Evolutionary conservation across 495 filamentous ascomycete species (phyloP).

Genomic region (Aspergillus wentii): DNA sequence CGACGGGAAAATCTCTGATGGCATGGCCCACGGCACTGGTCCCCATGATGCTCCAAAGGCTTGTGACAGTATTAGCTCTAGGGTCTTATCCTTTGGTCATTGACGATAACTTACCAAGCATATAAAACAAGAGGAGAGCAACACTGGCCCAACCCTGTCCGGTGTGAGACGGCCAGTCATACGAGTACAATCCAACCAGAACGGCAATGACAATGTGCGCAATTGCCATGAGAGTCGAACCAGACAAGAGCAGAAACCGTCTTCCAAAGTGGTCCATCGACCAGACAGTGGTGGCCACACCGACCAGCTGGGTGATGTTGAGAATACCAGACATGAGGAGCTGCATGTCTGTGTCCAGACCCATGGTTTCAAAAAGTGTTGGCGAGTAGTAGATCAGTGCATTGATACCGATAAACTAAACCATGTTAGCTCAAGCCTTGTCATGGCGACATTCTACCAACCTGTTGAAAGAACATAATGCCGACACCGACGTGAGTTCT

Average conservation of each 20-base stretch:
- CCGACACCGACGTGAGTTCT: slow-evolving; percentile 50
- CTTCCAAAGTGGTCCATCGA: slow-evolving; percentile 45
- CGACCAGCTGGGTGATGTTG: slow-evolving; percentile 50
- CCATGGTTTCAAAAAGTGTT: slow-evolving; percentile 54
- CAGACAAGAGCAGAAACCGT: slow-evolving; percentile 40
- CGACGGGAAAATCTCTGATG: slow-evolving; percentile 47
- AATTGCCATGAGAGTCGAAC: slow-evolving; percentile 42
- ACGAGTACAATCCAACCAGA: slow-evolving; percentile 38
- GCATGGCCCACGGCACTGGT: slow-evolving; percentile 42
- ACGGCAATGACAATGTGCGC: slow-evolving; percentile 47
- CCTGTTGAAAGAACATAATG: slow-evolving; percentile 54
- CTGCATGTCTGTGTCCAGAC: slow-evolving; percentile 50
- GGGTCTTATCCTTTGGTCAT: no score
- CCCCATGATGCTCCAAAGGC: slow-evolving; percentile 46
- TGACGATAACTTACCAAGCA: no score
- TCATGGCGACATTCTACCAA: slow-evolving; percentile 5
- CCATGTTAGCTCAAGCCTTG: not conserved
- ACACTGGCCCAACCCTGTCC: slow-evolving; percentile 45
- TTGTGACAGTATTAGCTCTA: no score
- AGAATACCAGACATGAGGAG: slow-evolving; percentile 56
- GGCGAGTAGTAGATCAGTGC: slow-evolving; percentile 54
- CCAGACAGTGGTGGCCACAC: slow-evolving; percentile 43
- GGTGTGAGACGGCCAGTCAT: slow-evolving; percentile 40
- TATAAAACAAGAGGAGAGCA: slow-evolving; percentile 44
- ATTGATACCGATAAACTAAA: slow-evolving; percentile 46